These are phyloP conservation scores for Hibiscus tridactylites DNA, from an alignment of 345 rosid species.

Conservation along the genomic window DNA sequence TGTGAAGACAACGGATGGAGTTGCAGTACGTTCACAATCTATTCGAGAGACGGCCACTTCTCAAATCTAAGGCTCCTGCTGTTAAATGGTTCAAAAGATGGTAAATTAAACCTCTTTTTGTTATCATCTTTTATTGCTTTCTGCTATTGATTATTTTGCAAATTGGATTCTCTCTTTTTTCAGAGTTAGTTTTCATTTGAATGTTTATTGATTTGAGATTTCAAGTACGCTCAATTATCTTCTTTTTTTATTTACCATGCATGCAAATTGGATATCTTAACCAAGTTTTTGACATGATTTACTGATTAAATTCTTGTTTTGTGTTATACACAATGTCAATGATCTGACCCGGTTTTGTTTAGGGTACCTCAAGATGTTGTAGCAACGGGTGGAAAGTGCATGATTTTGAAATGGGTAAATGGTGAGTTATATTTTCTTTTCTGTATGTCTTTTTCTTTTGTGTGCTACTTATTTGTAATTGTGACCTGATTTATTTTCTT, in stretches of 20 bases:
- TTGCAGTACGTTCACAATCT: constrained; percentile 41
- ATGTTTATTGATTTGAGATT: background rate
- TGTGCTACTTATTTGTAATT: background rate
- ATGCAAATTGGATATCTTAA: background rate
- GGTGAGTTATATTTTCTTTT: background rate
- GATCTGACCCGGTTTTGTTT: background rate
- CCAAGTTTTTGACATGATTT: background rate
- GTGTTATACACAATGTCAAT: background rate
- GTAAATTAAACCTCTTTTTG: constrained; percentile 27
- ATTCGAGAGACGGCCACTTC: constrained; percentile 67
- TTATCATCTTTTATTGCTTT: background rate
- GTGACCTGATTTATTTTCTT: background rate
- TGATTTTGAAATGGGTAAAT: constrained; percentile 73
- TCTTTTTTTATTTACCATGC: background rate
- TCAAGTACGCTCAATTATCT: background rate
- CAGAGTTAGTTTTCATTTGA: background rate
- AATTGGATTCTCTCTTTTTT: background rate
- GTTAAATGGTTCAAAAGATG: constrained; percentile 80
- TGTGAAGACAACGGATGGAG: constrained; percentile 22
- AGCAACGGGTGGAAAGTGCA: constrained; percentile 90
- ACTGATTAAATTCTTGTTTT: background rate
- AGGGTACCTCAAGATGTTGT: constrained; percentile 98
- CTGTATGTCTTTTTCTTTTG: background rate
- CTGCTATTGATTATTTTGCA: background rate
- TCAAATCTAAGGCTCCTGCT: constrained; percentile 63